phyloP scores from a whole-genome alignment of 1,284 basidiomycete species.

The Boletus smithii region DNA sequence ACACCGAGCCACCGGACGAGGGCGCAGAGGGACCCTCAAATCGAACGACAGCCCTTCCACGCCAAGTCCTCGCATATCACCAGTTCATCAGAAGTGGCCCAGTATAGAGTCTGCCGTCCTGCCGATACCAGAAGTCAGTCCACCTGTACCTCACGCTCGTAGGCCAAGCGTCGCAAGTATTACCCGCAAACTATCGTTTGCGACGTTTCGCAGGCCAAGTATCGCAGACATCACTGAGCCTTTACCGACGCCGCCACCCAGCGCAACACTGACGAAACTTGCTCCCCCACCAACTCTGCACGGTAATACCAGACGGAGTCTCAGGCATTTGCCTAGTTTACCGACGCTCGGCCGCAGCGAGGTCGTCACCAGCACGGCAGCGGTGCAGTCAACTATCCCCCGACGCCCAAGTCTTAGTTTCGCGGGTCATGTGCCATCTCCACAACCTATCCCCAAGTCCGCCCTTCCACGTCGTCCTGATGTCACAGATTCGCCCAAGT shows the following conservation, averaged over 20 bases:
- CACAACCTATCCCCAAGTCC: not conserved
- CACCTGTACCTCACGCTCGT: slow-evolving; percentile 12
- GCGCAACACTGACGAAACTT: slow-evolving; percentile 15
- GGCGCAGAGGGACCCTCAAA: slow-evolving; percentile 11
- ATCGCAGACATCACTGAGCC: slow-evolving; percentile 19
- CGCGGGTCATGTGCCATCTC: not conserved
- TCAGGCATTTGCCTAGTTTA: slow-evolving; percentile 27
- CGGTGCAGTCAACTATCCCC: slow-evolving; percentile 1
- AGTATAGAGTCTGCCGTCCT: slow-evolving; percentile 19
- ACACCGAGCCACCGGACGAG: slow-evolving; percentile 8
- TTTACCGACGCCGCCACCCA: slow-evolving; percentile 18
- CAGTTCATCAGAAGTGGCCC: slow-evolving; percentile 21
- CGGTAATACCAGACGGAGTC: slow-evolving; percentile 5
- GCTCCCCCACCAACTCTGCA: slow-evolving; percentile 19
- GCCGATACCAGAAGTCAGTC: slow-evolving; percentile 11
- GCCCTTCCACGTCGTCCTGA: slow-evolving; percentile 5
- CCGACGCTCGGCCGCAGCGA: slow-evolving; percentile 14
- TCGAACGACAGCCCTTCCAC: slow-evolving; percentile 16
- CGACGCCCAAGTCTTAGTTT: slow-evolving; percentile 23
- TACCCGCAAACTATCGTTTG: slow-evolving; percentile 32
- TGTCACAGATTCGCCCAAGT: slow-evolving; percentile 2
- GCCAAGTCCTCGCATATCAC: slow-evolving; percentile 21
- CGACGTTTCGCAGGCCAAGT: slow-evolving; percentile 27
- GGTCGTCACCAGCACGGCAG: not conserved
- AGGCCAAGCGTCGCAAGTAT: slow-evolving; percentile 30